A percentile compares a stretch with the other conserved stretches of the same genome.
phyloP scores from a whole-genome alignment of 441 rosid species.

The California macrophylla region DNA sequence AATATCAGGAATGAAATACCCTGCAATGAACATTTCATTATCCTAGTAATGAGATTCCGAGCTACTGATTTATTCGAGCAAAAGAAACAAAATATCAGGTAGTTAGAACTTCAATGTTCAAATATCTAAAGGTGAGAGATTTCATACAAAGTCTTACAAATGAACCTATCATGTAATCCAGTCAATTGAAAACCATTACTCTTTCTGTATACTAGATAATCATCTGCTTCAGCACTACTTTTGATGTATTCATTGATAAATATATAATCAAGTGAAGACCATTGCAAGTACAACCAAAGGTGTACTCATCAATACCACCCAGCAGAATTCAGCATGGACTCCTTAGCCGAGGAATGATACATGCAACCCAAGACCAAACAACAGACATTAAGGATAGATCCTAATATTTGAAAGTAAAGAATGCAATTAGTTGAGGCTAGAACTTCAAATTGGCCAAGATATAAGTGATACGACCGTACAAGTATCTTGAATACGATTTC shows the following conservation, averaged over 20 bases:
- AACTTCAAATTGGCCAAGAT: not conserved
- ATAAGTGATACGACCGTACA: not conserved
- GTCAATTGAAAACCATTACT: not conserved
- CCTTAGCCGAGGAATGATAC: not conserved
- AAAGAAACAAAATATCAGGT: not conserved
- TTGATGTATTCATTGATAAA: not conserved
- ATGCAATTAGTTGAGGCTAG: not conserved
- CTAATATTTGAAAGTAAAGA: not conserved
- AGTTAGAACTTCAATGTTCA: not conserved
- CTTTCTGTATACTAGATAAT: not conserved
- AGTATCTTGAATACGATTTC: not conserved
- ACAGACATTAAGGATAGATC: not conserved
- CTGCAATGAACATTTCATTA: slow-evolving; percentile 34
- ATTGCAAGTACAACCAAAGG: not conserved
- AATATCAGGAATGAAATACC: slow-evolving; percentile 61
- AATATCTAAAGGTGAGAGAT: not conserved
- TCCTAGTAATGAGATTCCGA: slow-evolving; percentile 8
- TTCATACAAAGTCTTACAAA: not conserved
- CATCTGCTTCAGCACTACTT: not conserved
- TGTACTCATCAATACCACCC: not conserved
- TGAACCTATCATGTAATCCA: not conserved
- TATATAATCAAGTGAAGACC: not conserved
- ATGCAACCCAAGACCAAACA: not conserved
- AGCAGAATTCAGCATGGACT: not conserved
- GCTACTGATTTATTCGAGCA: not conserved